phyloP scores from a whole-genome alignment of 306 rosid genomes.

The Quercus alba region DNA sequence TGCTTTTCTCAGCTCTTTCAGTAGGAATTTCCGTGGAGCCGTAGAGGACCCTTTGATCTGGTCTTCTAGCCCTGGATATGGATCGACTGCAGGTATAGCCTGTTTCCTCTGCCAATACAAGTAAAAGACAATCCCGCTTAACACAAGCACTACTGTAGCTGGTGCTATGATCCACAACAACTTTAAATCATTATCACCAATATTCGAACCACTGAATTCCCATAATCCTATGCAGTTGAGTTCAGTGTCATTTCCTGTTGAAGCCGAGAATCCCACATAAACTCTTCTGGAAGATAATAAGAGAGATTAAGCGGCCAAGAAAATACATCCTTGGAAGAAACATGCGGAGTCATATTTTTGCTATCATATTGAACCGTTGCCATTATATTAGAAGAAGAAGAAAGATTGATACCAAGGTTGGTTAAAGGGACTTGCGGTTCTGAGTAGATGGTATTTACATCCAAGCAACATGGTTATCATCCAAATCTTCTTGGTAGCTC shows the following conservation, averaged over 20 bases:
- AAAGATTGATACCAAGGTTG: constrained; percentile 27
- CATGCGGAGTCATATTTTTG: constrained; percentile 23
- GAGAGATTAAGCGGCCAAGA: constrained; percentile 40
- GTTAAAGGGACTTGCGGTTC: constrained; percentile 28
- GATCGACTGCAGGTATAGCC: constrained; percentile 25
- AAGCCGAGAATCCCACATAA: constrained; percentile 67
- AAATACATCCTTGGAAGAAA: constrained; percentile 4
- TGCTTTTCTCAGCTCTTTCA: constrained; percentile 46
- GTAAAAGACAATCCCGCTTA: constrained; percentile 20
- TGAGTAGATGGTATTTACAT: constrained; percentile 47
- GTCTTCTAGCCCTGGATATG: constrained; percentile 50
- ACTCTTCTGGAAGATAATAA: constrained; percentile 35
- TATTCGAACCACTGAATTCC: constrained; percentile 30
- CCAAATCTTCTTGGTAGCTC: constrained; percentile 42
- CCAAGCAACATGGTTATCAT: constrained; percentile 1
- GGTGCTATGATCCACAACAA: constrained; percentile 38
- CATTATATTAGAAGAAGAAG: background rate
- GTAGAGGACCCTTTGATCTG: constrained; percentile 49
- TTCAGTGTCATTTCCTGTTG: constrained; percentile 52
- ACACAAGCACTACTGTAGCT: background rate
- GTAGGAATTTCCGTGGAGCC: constrained; percentile 48
- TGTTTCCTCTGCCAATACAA: background rate
- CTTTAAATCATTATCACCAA: background rate
- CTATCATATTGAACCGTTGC: constrained; percentile 30
- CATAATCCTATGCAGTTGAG: constrained; percentile 58